Conservation (phyloP, 129 eudicot genomes). For the Solidago caesia region DNA sequence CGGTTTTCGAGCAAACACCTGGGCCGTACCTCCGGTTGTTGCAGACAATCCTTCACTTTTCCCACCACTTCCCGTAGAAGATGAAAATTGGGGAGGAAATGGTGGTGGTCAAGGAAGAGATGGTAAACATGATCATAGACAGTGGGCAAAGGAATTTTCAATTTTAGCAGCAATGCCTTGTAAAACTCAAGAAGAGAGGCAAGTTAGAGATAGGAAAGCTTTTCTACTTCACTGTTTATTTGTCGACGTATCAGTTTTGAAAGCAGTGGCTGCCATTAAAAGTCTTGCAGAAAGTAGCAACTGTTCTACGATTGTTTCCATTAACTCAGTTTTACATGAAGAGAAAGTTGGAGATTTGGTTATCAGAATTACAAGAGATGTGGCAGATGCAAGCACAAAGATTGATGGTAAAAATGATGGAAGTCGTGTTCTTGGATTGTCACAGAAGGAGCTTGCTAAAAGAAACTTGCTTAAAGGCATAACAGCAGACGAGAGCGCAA, state of each 20-base stretch:
- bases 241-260: constrained; percentile 89
- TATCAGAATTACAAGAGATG: constrained; percentile 60
- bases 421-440: constrained; percentile 65
- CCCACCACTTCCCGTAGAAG: constrained; percentile 93
- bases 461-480: constrained; percentile 89
- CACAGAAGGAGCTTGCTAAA: constrained; percentile 74
- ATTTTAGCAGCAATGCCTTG: constrained; percentile 96
- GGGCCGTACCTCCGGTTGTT: constrained; percentile 84
- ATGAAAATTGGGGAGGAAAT: constrained; percentile 93
- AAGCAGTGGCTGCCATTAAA: constrained; percentile 70
- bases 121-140: constrained; percentile 67
- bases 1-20: constrained; percentile 94
- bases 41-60: constrained; percentile 76
- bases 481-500: constrained; percentile 97
- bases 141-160: constrained; percentile 83
- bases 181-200: constrained; percentile 93
- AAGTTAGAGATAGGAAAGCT: constrained; percentile 89
- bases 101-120: constrained; percentile 96
- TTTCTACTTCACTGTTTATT: constrained; percentile 88
- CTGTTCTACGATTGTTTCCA: constrained; percentile 18
- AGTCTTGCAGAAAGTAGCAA: constrained; percentile 41
- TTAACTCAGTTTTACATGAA: constrained; percentile 40
- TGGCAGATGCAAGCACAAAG: constrained; percentile 75
- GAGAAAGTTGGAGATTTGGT: constrained; percentile 74
- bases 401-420: constrained; percentile 85